Base-by-base conservation (phyloP, 768 basidiomycete genomes). In the Mycena filopes region DNA sequence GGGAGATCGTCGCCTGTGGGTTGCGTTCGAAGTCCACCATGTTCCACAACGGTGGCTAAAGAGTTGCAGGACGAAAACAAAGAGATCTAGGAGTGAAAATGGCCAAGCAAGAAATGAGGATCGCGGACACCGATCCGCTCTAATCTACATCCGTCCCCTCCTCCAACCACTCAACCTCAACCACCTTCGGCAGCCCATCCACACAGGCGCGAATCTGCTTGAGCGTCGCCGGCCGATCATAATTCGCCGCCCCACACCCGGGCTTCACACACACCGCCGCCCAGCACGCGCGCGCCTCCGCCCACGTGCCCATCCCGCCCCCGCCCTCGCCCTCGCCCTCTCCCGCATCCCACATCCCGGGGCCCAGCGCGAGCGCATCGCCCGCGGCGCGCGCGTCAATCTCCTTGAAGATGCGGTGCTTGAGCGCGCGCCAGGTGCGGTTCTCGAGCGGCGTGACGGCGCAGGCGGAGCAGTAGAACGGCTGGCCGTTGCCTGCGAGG, bases 241-340 rank as follows among this genome's bases (percentile, higher is more conserved):
- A 92, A 63, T 88, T 83, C 45, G 85, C 73, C 2, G 83, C 84
- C 18, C 77, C 79, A 70, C 90, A 91, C 1, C 75, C 83, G 29
- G 64, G 21, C 70, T 82, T 82, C n/a, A 75, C 65, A 69, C 89
- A 92, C 56, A 76, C 82, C 1, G 89, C 84, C 47, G 82, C 81
- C 89, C 90, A 91, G 68, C 88, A 91, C 4, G 83, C 82, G 72
- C 79, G 77, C 33, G 89, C 85, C 70, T 86, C 86, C 0, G 82
- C 77, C 88, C 89, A 91, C 43, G 83, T 83, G 25, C 77, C 76
- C 66, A 87, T 74, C 12, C 84, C 86, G 1, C 81, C 79, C 61
- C 78, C 53, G n/a, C n/a, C n/a, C n/a, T n/a, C n/a, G n/a, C n/a
- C n/a, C n/a, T n/a, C n/a, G n/a, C n/a, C n/a, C n/a, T n/a, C n/a